Conservation (phyloP, 2,329 filamentous ascomycete species). For the Verticillium nonalfalfae region DNA sequence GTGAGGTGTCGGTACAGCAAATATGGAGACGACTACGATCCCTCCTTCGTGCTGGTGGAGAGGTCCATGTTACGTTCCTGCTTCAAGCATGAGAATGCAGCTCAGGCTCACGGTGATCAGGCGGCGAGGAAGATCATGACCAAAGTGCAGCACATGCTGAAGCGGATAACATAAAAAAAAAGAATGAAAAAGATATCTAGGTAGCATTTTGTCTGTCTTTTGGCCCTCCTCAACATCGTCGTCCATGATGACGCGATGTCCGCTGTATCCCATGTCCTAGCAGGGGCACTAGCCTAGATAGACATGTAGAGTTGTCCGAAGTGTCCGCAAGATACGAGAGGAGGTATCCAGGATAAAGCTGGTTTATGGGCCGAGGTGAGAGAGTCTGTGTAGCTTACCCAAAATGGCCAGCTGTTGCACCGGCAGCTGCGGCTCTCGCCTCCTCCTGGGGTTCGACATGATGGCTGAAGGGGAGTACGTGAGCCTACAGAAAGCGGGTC, state of each 20-base stretch:
- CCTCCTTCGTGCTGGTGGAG: not conserved
- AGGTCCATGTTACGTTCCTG: not conserved
- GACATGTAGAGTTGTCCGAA: not conserved
- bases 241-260: not conserved
- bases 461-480: not conserved
- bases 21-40: not conserved
- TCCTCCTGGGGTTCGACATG: constrained; percentile 15
- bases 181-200: constrained; percentile 3
- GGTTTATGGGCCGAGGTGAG: not conserved
- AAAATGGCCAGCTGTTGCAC: constrained; percentile 72
- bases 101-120: constrained; percentile 9
- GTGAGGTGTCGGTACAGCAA: not conserved
- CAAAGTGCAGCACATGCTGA: constrained; percentile 6
- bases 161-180: not conserved
- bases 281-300: not conserved
- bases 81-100: not conserved
- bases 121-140: constrained; percentile 9
- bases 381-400: constrained; percentile 42
- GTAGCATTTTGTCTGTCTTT: not conserved
- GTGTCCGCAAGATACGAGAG: not conserved
- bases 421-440: constrained; percentile 57
- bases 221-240: not conserved
- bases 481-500: not conserved
- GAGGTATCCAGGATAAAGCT: not conserved
- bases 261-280: not conserved